phyloP scores from a whole-genome alignment of 768 basidiomycete genomes.

The Phylloporus arenicola region DNA sequence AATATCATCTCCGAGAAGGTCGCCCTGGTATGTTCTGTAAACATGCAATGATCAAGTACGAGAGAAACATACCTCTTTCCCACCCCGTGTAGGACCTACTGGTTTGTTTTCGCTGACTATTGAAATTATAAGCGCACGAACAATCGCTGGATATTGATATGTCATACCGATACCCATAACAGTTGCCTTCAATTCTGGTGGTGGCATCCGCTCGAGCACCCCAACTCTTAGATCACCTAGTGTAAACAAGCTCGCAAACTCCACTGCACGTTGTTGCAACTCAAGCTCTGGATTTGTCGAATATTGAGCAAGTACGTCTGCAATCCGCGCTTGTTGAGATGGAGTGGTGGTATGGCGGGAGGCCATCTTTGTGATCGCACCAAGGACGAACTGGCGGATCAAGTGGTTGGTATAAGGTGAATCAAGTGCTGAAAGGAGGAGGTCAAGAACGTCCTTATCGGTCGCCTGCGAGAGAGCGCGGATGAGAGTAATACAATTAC shows the following conservation, averaged over 20 bases:
- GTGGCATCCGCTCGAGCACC: conserved; percentile 97
- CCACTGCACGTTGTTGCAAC: conserved; percentile 92
- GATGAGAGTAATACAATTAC: neutral
- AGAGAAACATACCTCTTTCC: conserved; percentile 55
- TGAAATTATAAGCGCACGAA: conserved; percentile 3
- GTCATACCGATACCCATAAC: conserved; percentile 84
- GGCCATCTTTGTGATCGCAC: conserved; percentile 85
- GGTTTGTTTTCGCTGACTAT: conserved; percentile 93
- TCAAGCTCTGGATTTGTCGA: conserved; percentile 90
- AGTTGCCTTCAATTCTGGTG: conserved; percentile 95
- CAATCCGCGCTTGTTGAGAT: conserved; percentile 73
- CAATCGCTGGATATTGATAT: neutral
- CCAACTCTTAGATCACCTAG: conserved; percentile 73
- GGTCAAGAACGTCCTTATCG: conserved; percentile 80
- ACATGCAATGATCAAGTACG: neutral
- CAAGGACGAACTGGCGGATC: conserved; percentile 87
- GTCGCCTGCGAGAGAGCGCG: conserved; percentile 43
- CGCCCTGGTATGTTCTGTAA: conserved; percentile 36
- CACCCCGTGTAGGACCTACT: conserved; percentile 82
- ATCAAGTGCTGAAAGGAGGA: conserved; percentile 79
- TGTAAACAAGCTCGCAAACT: conserved; percentile 83
- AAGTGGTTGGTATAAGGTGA: conserved; percentile 93
- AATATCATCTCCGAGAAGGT: conserved; percentile 81
- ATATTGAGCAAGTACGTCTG: conserved; percentile 71
- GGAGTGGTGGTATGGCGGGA: conserved; percentile 65